Conservation (phyloP, 1,284 basidiomycete genomes). For the Sporisorium exsertum region DNA sequence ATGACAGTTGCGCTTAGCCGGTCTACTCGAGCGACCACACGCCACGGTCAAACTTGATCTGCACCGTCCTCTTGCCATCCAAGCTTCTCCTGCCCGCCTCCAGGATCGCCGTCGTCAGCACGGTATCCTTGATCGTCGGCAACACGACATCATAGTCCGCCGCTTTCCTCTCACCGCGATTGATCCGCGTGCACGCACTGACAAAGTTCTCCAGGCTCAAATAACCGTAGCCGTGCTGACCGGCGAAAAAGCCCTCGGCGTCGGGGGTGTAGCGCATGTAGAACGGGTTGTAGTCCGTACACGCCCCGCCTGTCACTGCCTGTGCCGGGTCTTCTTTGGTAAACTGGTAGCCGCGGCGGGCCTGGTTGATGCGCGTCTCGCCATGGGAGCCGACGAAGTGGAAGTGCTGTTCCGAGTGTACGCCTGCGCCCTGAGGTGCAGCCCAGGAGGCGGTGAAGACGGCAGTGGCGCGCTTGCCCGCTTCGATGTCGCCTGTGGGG, state of each 20-base stretch:
- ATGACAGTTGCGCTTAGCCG: too few relatives aligned
- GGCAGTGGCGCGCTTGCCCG: constrained; percentile 75
- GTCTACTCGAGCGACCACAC: constrained; percentile 79
- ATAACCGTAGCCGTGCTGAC: constrained; percentile 88
- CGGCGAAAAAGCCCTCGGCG: constrained; percentile 89
- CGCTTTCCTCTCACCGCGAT: constrained; percentile 76
- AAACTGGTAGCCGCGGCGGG: constrained; percentile 89
- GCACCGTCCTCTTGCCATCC: constrained; percentile 85
- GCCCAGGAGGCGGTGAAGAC: constrained; percentile 82
- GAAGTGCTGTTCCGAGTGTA: constrained; percentile 89
- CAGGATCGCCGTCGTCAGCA: constrained; percentile 90
- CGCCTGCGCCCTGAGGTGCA: constrained; percentile 72
- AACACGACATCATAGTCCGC: constrained; percentile 82
- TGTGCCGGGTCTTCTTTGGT: constrained; percentile 85
- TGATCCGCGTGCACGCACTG: constrained; percentile 74
- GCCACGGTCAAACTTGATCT: constrained; percentile 77
- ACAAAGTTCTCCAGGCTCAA: constrained; percentile 92
- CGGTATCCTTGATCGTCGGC: constrained; percentile 87
- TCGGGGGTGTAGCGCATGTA: constrained; percentile 95
- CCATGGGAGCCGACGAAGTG: constrained; percentile 74
- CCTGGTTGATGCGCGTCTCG: constrained; percentile 90
- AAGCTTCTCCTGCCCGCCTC: constrained; percentile 88
- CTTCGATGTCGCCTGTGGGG: constrained; percentile 75
- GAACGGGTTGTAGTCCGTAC: constrained; percentile 81
- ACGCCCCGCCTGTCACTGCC: constrained; percentile 72